phyloP scores from a whole-genome alignment of 768 basidiomycete genomes.

The Obba rivulosa region DNA sequence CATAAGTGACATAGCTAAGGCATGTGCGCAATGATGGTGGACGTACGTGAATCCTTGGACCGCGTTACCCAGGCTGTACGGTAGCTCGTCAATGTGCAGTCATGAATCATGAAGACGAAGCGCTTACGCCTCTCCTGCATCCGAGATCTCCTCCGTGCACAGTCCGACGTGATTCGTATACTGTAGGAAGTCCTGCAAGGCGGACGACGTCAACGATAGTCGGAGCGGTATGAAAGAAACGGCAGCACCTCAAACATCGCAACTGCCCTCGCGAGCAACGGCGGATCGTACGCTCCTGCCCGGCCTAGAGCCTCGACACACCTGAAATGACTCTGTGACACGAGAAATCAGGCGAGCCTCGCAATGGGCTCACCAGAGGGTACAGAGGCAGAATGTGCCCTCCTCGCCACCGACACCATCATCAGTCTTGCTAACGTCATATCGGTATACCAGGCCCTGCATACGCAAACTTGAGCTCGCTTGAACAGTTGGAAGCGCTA shows the following conservation, averaged over 20 bases:
- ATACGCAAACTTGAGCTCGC: neutral
- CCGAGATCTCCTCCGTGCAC: slow-evolving; percentile 82
- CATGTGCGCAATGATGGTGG: neutral
- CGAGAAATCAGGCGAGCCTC: neutral
- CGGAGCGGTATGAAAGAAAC: neutral
- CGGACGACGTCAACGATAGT: neutral
- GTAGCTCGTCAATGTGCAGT: slow-evolving; percentile 5
- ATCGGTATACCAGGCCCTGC: slow-evolving; percentile 85
- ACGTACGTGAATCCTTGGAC: slow-evolving; percentile 87
- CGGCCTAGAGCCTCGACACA: slow-evolving; percentile 86
- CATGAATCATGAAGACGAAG: neutral
- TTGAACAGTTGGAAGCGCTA: too few species aligned
- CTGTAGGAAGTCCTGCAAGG: slow-evolving; percentile 60
- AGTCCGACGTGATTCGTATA: slow-evolving; percentile 86
- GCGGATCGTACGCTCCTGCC: slow-evolving; percentile 72
- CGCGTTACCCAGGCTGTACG: slow-evolving; percentile 69
- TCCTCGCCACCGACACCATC: slow-evolving; percentile 97
- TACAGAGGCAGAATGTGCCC: slow-evolving; percentile 90
- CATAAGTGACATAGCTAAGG: neutral
- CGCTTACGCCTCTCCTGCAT: slow-evolving; percentile 74
- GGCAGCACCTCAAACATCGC: slow-evolving; percentile 80
- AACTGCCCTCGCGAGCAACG: slow-evolving; percentile 61
- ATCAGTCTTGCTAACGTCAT: slow-evolving; percentile 78
- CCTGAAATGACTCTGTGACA: slow-evolving; percentile 33
- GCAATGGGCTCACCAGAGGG: slow-evolving; percentile 49